Evolutionary conservation across 83 land plant genomes (phyloP).

Genomic region (Diphasiastrum complanatum): DNA sequence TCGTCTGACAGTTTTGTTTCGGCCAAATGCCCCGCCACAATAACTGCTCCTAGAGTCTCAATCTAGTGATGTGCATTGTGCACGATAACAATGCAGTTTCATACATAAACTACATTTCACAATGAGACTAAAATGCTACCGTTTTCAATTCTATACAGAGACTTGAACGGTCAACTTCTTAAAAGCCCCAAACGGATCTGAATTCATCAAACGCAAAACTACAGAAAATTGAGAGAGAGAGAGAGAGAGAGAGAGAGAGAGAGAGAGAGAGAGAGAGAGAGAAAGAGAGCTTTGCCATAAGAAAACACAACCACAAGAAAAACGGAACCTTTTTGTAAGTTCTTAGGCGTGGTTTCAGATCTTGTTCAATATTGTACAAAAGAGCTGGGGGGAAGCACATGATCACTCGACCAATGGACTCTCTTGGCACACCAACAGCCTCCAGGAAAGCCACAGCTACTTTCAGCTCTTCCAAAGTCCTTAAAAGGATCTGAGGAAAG

Average conservation of each 20-base stretch:
- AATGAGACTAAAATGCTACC: background rate
- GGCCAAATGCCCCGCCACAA: no score
- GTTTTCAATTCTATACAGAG: background rate
- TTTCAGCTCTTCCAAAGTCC: slow-evolving; percentile 38
- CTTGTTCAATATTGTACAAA: slow-evolving; percentile 44
- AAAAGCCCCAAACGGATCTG: no score
- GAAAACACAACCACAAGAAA: background rate
- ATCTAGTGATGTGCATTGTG: no score
- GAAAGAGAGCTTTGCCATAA: background rate
- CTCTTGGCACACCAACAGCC: slow-evolving; percentile 44
- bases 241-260: no score
- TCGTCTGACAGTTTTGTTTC: no score
- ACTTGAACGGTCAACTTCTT: slow-evolving; percentile 3
- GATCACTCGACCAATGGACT: slow-evolving; percentile 29
- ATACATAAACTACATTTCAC: no score
- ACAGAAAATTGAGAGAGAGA: no score
- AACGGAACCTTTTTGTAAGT: slow-evolving; percentile 48
- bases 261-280: background rate
- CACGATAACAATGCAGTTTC: no score
- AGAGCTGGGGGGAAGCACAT: slow-evolving; percentile 62
- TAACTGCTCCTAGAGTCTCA: no score
- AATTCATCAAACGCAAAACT: no score
- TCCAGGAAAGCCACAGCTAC: slow-evolving; percentile 41
- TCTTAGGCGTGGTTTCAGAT: slow-evolving; percentile 43
- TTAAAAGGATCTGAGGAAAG: slow-evolving; percentile 57